Evolutionary conservation across 2,329 filamentous ascomycete species (phyloP), one percentile per base, ranked within the genome.

Genomic region (Chrysosporium queenslandicum): DNA sequence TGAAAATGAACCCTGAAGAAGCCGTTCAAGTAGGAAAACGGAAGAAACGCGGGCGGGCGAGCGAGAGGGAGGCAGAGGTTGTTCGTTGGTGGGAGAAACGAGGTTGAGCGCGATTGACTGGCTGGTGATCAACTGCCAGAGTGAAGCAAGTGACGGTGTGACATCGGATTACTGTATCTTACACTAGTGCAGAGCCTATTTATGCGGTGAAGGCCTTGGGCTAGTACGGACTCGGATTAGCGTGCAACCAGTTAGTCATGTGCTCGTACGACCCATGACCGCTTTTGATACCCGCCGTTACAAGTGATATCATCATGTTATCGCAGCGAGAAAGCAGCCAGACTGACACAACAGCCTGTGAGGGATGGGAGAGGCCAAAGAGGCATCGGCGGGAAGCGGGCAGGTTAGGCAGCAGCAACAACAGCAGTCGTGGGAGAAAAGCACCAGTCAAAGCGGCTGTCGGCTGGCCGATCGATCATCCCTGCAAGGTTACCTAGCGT

Each of bases 271-370:
- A 23, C 40, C 32, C 30, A 27, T 51, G 40, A 51, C 39, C 30
- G 39, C 20, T 23, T 43, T 45, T 14, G 39, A 29, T 51, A 45
- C 40, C 23, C 5, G 30, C 39, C 49, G 49, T 51, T 51, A 51
- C 49, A 39, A 45, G 49, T 51, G 49, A 51, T 51, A 51, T 51
- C 49, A 51, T 51, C 49, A 50, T 21, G 18, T 40, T 30, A 3
- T 14, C 27, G 23, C 2, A 34, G 36, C 21, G 34, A 46, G 27
- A 23, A 16, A 40, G 4, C 46, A 40, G 21, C 2, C 4, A 11
- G 32, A 14, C 12, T 11, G 18, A 27, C 46, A 39, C n/a, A n/a
- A n/a, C n/a, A 47, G 43, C 12, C 14, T 30, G 29, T 11, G 27
- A 11, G 14, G 27, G 16, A 21, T 25, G 18, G 12, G 6, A 7